These are phyloP conservation scores for Marsdenia floribunda DNA, from an alignment of 257 asterid species.

Conservation along the genomic window DNA sequence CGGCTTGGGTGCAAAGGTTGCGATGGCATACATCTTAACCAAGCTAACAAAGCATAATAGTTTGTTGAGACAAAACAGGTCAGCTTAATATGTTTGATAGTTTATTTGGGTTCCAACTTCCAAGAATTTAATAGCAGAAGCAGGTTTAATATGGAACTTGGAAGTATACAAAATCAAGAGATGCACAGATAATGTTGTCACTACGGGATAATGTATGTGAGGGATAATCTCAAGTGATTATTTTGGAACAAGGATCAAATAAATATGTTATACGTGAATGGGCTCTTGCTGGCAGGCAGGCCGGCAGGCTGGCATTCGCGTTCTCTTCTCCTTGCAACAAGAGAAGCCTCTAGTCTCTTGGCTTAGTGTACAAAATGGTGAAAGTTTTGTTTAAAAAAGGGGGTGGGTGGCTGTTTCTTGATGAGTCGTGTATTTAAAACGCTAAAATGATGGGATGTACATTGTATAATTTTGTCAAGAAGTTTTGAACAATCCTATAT, in stretches of 20 bases:
- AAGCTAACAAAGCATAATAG: slow-evolving; percentile 48
- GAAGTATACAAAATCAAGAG: not conserved
- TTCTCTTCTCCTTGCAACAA: not conserved
- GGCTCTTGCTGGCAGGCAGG: not conserved
- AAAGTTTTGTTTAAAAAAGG: not conserved
- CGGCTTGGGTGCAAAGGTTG: slow-evolving; percentile 75
- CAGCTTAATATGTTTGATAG: slow-evolving; percentile 1
- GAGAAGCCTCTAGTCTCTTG: not conserved
- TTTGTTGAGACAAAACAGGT: slow-evolving; percentile 20
- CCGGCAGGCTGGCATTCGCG: not conserved
- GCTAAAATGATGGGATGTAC: too few relatives aligned
- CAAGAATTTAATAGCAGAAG: not conserved
- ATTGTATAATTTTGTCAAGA: too few relatives aligned
- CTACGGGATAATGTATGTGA: not conserved
- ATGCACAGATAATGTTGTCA: not conserved
- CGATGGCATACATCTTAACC: slow-evolving; percentile 69
- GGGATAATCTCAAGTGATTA: not conserved
- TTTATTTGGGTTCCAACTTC: not conserved
- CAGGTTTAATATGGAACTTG: not conserved
- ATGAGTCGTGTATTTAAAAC: not conserved
- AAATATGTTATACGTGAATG: not conserved
- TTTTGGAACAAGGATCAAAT: not conserved
- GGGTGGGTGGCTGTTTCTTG: not conserved
- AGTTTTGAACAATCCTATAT: too few relatives aligned
- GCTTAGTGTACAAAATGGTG: not conserved